These are phyloP conservation scores for Fusarium sacchari DNA, from an alignment of 2,329 filamentous ascomycete genomes.

Conservation along the genomic window DNA sequence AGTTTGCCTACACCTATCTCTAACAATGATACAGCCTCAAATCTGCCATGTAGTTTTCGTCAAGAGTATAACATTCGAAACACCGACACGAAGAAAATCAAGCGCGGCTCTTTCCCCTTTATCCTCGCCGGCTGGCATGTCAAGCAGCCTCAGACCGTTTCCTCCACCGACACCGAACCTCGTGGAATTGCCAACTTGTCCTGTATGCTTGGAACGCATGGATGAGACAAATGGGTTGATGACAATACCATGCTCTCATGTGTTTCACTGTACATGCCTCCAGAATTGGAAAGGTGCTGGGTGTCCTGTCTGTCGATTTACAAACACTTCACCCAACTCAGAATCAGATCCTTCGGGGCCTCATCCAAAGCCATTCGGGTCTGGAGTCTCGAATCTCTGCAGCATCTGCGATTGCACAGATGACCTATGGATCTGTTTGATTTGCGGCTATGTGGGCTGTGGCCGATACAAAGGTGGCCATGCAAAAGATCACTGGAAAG, in stretches of 20 bases:
- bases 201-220: conserved; percentile 97
- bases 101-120: conserved; percentile 71
- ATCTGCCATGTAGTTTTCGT: conserved; percentile 96
- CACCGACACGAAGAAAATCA: conserved; percentile 58
- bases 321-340: conserved; percentile 58
- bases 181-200: conserved; percentile 92
- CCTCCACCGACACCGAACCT: conserved; percentile 80
- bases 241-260: conserved; percentile 96
- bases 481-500: conserved; percentile 92
- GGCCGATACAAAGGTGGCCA: conserved; percentile 94
- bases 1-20: background rate
- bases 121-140: conserved; percentile 53
- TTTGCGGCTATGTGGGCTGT: conserved; percentile 92
- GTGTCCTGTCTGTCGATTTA: conserved; percentile 94
- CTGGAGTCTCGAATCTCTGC: conserved; percentile 75
- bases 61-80: conserved; percentile 87
- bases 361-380: conserved; percentile 66
- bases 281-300: conserved; percentile 96
- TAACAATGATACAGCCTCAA: conserved; percentile 70
- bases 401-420: conserved; percentile 80
- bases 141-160: conserved; percentile 65
- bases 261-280: conserved; percentile 96
- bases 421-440: conserved; percentile 95
- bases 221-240: conserved; percentile 95
- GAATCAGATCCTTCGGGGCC: conserved; percentile 60